Conservation (phyloP, 768 basidiomycete genomes). For the Suillus clintonianus region DNA sequence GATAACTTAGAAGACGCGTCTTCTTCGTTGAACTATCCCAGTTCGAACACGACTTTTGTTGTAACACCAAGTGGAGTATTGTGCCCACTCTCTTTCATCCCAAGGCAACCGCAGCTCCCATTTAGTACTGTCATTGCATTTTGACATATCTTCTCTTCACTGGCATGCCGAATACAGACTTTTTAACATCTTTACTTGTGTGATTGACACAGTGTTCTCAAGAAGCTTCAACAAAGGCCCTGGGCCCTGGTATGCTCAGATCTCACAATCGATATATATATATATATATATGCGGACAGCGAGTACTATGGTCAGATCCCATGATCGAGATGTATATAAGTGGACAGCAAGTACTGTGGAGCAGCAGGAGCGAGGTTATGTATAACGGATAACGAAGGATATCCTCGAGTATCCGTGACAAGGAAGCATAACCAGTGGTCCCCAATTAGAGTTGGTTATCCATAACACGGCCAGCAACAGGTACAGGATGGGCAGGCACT, state of each 20-base stretch:
- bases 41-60: too few relatives aligned
- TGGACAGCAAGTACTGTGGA: too few relatives aligned
- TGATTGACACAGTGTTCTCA: neutral
- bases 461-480: neutral
- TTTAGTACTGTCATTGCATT: neutral
- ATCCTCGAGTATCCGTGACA: neutral
- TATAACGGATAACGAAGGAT: neutral
- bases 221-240: neutral
- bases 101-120: neutral
- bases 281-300: too few relatives aligned
- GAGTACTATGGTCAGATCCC: too few relatives aligned
- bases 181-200: neutral
- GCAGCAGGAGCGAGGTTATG: neutral
- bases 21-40: too few relatives aligned
- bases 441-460: neutral
- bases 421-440: neutral
- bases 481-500: too few relatives aligned
- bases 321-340: too few relatives aligned
- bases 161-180: too few relatives aligned
- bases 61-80: neutral
- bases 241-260: neutral
- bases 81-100: neutral
- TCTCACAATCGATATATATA: neutral
- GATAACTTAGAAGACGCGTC: too few relatives aligned
- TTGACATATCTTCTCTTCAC: neutral